These are phyloP conservation scores for Lachancea cidri DNA, from an alignment of 805 yeast species.

Conservation along the genomic window DNA sequence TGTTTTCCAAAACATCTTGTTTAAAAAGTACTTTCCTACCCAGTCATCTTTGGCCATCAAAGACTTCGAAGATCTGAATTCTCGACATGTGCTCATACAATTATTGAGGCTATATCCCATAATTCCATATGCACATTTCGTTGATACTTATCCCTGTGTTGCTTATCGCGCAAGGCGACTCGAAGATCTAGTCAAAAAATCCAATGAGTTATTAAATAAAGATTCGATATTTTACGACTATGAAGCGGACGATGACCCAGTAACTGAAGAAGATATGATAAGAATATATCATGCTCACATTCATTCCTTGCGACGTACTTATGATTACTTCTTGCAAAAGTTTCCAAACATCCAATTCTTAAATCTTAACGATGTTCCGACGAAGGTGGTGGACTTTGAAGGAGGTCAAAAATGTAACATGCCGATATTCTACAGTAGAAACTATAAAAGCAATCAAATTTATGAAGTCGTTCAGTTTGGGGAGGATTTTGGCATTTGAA, in stretches of 20 bases:
- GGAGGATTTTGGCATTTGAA: too few relatives aligned
- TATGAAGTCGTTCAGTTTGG: conserved; percentile 28
- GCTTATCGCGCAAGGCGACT: conserved; percentile 31
- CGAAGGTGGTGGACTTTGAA: conserved; percentile 23
- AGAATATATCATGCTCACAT: conserved; percentile 30
- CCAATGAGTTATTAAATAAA: conserved; percentile 22
- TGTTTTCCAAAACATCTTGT: conserved; percentile 25
- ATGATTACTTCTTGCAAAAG: conserved; percentile 27
- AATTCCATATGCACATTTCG: conserved; percentile 35
- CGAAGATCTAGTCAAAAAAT: conserved; percentile 19
- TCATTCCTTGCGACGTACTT: conserved; percentile 32
- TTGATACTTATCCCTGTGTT: conserved; percentile 35
- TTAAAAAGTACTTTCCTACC: conserved; percentile 28
- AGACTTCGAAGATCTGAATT: conserved; percentile 19
- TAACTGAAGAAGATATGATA: conserved; percentile 27
- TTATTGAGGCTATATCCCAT: conserved; percentile 30
- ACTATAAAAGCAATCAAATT: conserved; percentile 27
- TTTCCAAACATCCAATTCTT: conserved; percentile 31
- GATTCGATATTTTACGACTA: conserved; percentile 5
- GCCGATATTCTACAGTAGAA: conserved; percentile 23
- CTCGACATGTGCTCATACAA: conserved; percentile 28
- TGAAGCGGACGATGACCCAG: conserved; percentile 8
- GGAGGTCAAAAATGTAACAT: conserved; percentile 26
- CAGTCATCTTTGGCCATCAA: conserved; percentile 21
- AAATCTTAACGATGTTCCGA: conserved; percentile 33